Conservation (phyloP, 129 eudicot species). For the Lonicera japonica region DNA sequence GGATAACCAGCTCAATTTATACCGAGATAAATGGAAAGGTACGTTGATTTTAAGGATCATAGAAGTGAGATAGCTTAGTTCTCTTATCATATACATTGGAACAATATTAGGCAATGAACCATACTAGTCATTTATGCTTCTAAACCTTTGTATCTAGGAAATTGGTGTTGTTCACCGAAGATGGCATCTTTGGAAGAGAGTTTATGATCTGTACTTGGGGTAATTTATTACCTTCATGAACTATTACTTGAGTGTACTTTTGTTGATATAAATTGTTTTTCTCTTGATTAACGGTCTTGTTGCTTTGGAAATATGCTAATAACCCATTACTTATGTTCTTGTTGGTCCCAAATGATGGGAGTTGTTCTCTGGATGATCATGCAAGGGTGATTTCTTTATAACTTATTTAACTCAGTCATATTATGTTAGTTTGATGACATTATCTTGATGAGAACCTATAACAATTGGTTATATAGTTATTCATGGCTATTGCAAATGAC, state of each 20-base stretch:
- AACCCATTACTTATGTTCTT: no score
- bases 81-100: not conserved
- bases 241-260: not conserved
- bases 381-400: no score
- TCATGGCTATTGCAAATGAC: no score
- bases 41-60: conserved; percentile 15
- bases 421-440: no score
- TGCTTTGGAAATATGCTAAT: no score
- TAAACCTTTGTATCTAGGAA: conserved; percentile 46
- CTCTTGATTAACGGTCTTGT: no score
- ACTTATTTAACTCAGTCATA: no score
- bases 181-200: conserved; percentile 99
- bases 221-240: conserved; percentile 14
- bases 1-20: conserved; percentile 96
- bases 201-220: conserved; percentile 95
- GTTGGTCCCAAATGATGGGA: no score
- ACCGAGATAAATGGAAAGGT: conserved; percentile 93
- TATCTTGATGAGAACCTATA: no score
- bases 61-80: not conserved
- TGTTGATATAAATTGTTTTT: not conserved
- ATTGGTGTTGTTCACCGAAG: conserved; percentile 96
- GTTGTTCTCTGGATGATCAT: no score
- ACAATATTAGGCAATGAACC: not conserved
- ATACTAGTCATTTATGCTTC: not conserved
- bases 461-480: no score